Conservation (phyloP, 192 early-diverging fungal species). For the Diversispora epigaea region DNA sequence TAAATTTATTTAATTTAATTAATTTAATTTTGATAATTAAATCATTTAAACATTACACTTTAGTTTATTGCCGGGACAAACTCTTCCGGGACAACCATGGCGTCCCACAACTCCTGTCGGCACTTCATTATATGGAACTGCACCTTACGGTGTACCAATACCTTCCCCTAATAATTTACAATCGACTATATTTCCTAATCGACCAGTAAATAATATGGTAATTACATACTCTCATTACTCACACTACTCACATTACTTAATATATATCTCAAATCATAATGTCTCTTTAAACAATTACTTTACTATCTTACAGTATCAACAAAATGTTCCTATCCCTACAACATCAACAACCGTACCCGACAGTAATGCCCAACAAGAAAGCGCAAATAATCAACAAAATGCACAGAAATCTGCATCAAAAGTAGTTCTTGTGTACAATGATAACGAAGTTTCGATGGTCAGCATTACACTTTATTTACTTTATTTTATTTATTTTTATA, state of each 20-base stretch:
- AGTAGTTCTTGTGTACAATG: conserved; percentile 45
- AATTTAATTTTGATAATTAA: not conserved
- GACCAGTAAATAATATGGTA: conserved; percentile 25
- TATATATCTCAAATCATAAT: no score
- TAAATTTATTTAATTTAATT: not conserved
- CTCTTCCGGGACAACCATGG: conserved; percentile 27
- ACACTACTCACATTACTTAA: no score
- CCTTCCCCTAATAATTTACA: conserved; percentile 14
- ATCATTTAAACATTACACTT: not conserved
- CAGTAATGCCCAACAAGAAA: conserved; percentile 7
- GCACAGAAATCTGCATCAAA: conserved; percentile 31
- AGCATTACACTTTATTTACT: not conserved
- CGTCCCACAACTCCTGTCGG: conserved; percentile 15
- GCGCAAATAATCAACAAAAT: not conserved
- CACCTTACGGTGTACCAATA: conserved; percentile 20
- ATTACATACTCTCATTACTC: not conserved
- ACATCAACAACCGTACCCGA: conserved; percentile 14
- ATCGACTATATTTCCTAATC: conserved; percentile 35
- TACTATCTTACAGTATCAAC: conserved; percentile 4
- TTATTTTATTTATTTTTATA: conserved; percentile 8
- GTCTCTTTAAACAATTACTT: no score
- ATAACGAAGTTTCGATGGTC: conserved; percentile 57
- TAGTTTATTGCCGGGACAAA: conserved; percentile 8
- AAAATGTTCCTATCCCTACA: conserved; percentile 35
- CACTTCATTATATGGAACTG: not conserved